A percentile compares a stretch with the other conserved stretches of the same genome.
These are phyloP conservation scores for Pycnococcus provasolii DNA, from an alignment of 139 green algal genomes.

Conservation along the genomic window DNA sequence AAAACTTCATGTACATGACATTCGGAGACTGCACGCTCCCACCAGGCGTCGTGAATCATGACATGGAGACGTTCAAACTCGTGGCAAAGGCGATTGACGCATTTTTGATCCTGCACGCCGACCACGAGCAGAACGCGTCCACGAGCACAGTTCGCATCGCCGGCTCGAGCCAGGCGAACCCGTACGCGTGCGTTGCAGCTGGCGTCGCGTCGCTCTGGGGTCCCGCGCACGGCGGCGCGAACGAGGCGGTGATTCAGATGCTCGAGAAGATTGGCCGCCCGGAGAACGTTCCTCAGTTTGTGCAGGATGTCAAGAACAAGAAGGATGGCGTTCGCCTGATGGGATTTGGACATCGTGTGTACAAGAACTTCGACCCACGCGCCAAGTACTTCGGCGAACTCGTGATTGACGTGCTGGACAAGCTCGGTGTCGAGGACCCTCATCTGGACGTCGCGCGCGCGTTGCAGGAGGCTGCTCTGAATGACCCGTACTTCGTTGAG, in stretches of 20 bases:
- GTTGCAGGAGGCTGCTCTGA: conserved; percentile 50
- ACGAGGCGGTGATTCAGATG: conserved; percentile 51
- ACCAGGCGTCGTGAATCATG: background rate
- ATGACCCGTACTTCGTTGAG: conserved; percentile 57
- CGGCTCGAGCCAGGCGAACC: conserved; percentile 52
- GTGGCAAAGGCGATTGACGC: conserved; percentile 42
- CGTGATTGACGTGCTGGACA: background rate
- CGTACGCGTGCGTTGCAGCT: conserved; percentile 55
- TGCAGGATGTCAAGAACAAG: conserved; percentile 50
- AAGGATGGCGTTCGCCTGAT: conserved; percentile 53
- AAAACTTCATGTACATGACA: conserved; percentile 62
- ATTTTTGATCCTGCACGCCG: conserved; percentile 58
- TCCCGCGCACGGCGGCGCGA: conserved; percentile 57
- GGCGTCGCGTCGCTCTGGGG: conserved; percentile 59
- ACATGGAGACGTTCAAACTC: background rate
- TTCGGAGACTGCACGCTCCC: conserved; percentile 18
- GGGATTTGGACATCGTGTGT: conserved; percentile 73
- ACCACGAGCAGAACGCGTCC: conserved; percentile 61
- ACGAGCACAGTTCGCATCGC: conserved; percentile 47
- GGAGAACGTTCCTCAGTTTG: conserved; percentile 32
- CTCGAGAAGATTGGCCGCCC: conserved; percentile 41
- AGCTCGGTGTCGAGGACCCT: conserved; percentile 28
- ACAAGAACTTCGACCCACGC: conserved; percentile 92
- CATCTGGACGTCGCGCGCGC: conserved; percentile 57
- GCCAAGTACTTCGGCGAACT: conserved; percentile 73